Evolutionary conservation across 2,329 filamentous ascomycete genomes (phyloP), one percentile per base, ranked within the genome.

Genomic region (Arthrobotrys conoides): DNA sequence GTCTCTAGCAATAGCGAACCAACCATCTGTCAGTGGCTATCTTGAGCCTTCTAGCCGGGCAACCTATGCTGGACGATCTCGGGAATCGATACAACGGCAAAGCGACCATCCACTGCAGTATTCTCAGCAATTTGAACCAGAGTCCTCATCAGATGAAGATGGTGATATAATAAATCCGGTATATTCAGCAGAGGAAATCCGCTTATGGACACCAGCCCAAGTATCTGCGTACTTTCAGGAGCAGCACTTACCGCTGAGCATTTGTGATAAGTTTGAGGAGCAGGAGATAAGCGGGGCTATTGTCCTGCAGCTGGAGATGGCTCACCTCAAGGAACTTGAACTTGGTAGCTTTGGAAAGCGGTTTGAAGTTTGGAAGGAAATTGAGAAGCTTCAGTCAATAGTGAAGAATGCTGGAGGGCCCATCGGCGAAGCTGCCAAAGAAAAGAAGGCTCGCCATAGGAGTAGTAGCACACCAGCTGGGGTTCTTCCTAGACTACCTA

Each of bases 201-300:
- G 91, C 82, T 84, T 86, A 1, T 99, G 96, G 96, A 90, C 88
- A 30, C 89, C 94, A 0, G 89, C 90, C 80, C 90, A 96, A 79
- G 95, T 97, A 20, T 93, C 95, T 36, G 93, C 96, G 82, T 95
- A 97, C 83, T 87, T 99, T 48, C 94, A 96, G 81, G 92, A 92
- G 0, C 87, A 90, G 3, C 94, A 94, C 5, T 92, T 98, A 6
- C 95, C 98, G 84, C 90, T 91, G 82, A 91, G 91, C 81, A 95
- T 98, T 82, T 99, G 96, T 83, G 92, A 97, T 81, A 93, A 98
- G 2, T 99, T 99, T 83, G 88, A 91, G 81, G 94, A 98, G 82
- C 95, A 99, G 84, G 96, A 99, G 84, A 98, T 99, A 73, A 91
- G 92, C 1, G 96, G 96, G 61, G 94, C 98, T 82, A 95, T 98